Conservation (phyloP, 2,329 filamentous ascomycete species). For the Aureobasidium subglaciale region DNA sequence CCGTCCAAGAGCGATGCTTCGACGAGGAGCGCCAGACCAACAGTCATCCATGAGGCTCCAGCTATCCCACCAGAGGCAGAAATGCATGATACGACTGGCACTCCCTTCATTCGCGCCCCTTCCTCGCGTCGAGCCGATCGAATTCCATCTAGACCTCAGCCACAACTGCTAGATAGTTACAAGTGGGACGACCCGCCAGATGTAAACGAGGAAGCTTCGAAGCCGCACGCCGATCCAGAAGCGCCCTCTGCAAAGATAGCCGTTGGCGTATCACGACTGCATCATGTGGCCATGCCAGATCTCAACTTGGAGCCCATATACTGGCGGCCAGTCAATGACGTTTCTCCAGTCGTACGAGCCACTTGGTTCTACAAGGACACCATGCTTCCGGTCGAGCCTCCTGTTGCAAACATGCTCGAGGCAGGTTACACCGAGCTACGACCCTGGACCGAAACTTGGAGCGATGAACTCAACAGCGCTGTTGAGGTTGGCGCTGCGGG, state of each 20-base stretch:
- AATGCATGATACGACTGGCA: constrained; percentile 36
- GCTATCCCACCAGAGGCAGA: constrained; percentile 16
- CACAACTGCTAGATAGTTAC: constrained; percentile 40
- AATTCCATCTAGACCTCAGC: constrained; percentile 25
- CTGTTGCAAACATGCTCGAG: constrained; percentile 86
- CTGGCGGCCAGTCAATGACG: constrained; percentile 89
- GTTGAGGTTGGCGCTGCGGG: constrained; percentile 82
- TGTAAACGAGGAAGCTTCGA: constrained; percentile 19
- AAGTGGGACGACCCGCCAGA: constrained; percentile 38
- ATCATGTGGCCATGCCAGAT: constrained; percentile 76
- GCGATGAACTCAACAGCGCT: constrained; percentile 82
- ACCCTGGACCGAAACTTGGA: constrained; percentile 89
- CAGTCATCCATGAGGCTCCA: constrained; percentile 12
- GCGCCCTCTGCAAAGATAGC: constrained; percentile 55
- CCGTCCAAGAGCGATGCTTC: constrained; percentile 2
- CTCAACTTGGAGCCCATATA: constrained; percentile 91
- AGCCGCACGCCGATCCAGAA: not conserved
- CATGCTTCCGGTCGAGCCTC: constrained; percentile 80
- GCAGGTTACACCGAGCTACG: constrained; percentile 80
- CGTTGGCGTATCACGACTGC: constrained; percentile 83
- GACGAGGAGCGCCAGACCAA: not conserved
- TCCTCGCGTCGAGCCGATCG: constrained; percentile 26
- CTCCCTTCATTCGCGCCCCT: constrained; percentile 45
- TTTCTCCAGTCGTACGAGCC: constrained; percentile 71
- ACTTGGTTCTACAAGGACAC: constrained; percentile 98